Conservation (phyloP, 495 filamentous ascomycete species). For the Hypoxylon fragiforme region DNA sequence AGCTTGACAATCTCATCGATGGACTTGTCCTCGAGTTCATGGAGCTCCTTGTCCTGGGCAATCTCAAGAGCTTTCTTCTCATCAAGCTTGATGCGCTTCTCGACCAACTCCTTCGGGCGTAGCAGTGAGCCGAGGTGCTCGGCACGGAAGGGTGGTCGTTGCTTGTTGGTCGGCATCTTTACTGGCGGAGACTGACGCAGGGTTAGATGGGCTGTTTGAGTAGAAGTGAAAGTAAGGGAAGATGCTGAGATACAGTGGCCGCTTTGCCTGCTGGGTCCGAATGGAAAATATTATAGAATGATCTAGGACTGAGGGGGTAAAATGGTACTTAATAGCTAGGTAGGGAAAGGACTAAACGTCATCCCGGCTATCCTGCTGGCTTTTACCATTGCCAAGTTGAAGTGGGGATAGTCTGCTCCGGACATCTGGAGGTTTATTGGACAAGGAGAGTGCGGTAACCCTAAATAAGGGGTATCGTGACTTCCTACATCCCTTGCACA, state of each 20-base stretch:
- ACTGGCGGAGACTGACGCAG: neutral
- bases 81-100: constrained; percentile 55
- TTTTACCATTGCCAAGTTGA: constrained; percentile 13
- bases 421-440: constrained; percentile 13
- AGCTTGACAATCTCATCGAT: constrained; percentile 63
- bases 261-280: neutral
- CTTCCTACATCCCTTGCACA: constrained; percentile 3
- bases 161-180: constrained; percentile 50
- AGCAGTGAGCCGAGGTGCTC: constrained; percentile 75
- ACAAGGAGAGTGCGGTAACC: constrained; percentile 6
- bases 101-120: constrained; percentile 62
- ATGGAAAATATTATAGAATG: neutral
- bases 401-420: constrained; percentile 16
- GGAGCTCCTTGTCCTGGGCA: constrained; percentile 41
- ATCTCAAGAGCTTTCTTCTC: constrained; percentile 42
- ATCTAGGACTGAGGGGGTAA: neutral
- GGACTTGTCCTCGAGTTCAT: constrained; percentile 59
- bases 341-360: constrained; percentile 18
- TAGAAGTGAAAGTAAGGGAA: neutral
- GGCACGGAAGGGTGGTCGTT: constrained; percentile 68
- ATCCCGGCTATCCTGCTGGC: constrained; percentile 27
- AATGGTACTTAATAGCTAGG: neutral
- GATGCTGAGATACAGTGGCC: neutral
- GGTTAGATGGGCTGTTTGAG: neutral
- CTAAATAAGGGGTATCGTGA: constrained; percentile 17